Evolutionary conservation across 2,329 filamentous ascomycete genomes (phyloP).

Genomic region (Fusarium floridanum): DNA sequence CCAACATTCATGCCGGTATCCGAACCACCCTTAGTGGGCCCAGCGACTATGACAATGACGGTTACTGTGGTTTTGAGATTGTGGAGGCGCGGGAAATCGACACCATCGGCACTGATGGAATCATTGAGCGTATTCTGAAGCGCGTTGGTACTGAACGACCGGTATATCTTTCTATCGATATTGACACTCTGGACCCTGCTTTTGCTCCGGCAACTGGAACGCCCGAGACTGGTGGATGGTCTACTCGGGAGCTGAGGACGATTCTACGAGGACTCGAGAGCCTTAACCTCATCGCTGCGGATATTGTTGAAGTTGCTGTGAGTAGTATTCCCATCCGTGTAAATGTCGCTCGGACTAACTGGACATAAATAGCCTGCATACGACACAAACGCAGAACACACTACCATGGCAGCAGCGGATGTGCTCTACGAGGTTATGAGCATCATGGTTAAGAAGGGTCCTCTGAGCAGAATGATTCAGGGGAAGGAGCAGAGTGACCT

Average conservation of each 20-base stretch:
- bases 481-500: constrained; percentile 3
- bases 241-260: constrained; percentile 77
- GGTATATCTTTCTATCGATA: constrained; percentile 86
- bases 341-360: not conserved
- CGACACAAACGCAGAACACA: constrained; percentile 78
- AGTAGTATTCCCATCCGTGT: not conserved
- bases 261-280: constrained; percentile 78
- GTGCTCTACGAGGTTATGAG: constrained; percentile 83
- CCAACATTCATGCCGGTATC: constrained; percentile 89
- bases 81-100: constrained; percentile 73
- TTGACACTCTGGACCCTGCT: constrained; percentile 85
- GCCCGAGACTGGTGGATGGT: constrained; percentile 82
- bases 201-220: constrained; percentile 83
- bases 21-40: constrained; percentile 80
- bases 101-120: constrained; percentile 71
- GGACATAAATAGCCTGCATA: constrained; percentile 67
- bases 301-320: constrained; percentile 76
- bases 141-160: constrained; percentile 80
- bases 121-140: constrained; percentile 82
- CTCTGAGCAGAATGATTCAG: constrained; percentile 65
- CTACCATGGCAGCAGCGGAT: constrained; percentile 80
- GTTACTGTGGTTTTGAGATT: constrained; percentile 83
- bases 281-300: constrained; percentile 76
- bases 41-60: constrained; percentile 80
- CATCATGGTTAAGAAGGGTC: constrained; percentile 84